Evolutionary conservation across 1,284 basidiomycete species (phyloP), one percentile per base, ranked within the genome.

Genomic region (Prillingera fragicola): DNA sequence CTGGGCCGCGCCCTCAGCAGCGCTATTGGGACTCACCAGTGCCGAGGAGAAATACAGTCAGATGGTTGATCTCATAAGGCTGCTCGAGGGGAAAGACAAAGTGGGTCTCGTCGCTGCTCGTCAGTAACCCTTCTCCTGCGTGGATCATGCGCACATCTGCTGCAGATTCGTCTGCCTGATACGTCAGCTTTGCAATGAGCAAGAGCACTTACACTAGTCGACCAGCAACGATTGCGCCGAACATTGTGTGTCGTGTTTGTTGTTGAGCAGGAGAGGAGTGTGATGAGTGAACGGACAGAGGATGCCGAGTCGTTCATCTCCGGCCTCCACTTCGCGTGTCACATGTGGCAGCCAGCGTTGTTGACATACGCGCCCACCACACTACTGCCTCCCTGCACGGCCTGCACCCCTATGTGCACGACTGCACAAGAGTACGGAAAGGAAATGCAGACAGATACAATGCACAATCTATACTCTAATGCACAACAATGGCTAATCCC

Each of bases 1-100:
- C n/a, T 15, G 29, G n/a, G 14, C n/a, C 9, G 18, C 13, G n/a
- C 29, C 9, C 21, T 13, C 14, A 35, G 10, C 19, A 10, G 27
- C 28, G 15, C 21, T 14, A 36, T 13, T n/a, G 9, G 21, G 6
- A 70, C 78, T 48, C 49, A 87, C 87, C 76, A 32, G 83, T 84
- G 19, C 89, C 90, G 3, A 89, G 71, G 10, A 94, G 72, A 67
- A 94, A 94, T 2, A 94, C 86, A 34, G 85, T 88, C 34, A 94
- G 72, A 63, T 95, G 90, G 61, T 94, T 92, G 57, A 94, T 85
- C 15, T 80, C 78, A 48, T 80, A 80, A 0, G 87, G 87, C 21
- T 78, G 74, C 2, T 82, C 79, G 6, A 95, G 76, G 59, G 85
- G 80, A 61, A 92, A 91, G 18, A 83, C 74, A 26, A 87, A 88